Evolutionary conservation across 371 early-diverging fungal genomes (phyloP), one percentile per base, ranked within the genome.

Genomic region (Entomophthora muscae): DNA sequence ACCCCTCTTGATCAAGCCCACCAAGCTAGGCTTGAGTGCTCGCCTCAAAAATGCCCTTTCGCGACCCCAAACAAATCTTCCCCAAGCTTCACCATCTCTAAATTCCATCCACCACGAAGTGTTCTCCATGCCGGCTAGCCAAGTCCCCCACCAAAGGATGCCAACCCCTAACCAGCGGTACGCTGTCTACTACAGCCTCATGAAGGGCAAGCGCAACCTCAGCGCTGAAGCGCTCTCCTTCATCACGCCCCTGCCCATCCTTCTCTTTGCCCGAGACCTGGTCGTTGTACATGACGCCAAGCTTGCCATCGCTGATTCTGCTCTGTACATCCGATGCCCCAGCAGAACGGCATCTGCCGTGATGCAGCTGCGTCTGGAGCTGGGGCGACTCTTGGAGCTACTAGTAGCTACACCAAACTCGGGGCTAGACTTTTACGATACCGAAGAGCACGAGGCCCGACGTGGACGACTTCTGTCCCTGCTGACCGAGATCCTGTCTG

Each of bases 211-310:
- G 28, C 24, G 55, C 22, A 55, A 55, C 55, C 28, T 55, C 24
- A 55, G 10, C 28, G 28, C 55, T 3, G 28, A 27, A 10, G 55
- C 22, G 55, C 22, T 55, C 3, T 55, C 55, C 24, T 55, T 55
- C 55, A 27, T 55, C 22, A 55, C 55, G 55, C 55, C 55, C 3
- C 26, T 55, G 22, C 55, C 55, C 55, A n/a, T 55, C 55, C 28
- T 55, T 26, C 28, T 55, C 24, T 55, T 55, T 26, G 55, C 55
- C 55, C 22, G 28, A 10, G 24, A 55, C 55, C 28, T n/a, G 3
- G 24, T 55, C 3, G 24, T 27, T 3, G 24, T 55, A 10, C 55
- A 55, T 26, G 55, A 55, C 22, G 28, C 28, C 28, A 27, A 21
- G 24, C 22, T 55, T 3, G 55, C 55, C 22, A 55, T 55, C 42